These are phyloP conservation scores for Drechslerella dactyloides DNA, from an alignment of 2,329 filamentous ascomycete genomes.

Conservation along the genomic window DNA sequence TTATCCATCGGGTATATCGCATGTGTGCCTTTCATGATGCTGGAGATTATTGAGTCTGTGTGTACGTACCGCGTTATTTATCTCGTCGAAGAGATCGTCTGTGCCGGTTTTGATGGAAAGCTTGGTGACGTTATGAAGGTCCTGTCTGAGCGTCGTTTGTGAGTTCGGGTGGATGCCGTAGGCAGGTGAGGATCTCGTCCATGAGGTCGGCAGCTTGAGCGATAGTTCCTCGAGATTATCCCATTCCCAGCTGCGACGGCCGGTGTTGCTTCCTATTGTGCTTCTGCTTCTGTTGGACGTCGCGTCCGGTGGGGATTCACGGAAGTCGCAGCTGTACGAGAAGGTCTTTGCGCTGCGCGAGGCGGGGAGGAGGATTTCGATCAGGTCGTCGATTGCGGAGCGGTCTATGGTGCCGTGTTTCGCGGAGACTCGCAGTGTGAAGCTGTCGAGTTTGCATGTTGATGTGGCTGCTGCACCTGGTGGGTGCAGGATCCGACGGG, in stretches of 20 bases:
- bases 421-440: constrained; percentile 24
- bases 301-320: constrained; percentile 15
- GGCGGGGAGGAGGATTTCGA: constrained; percentile 11
- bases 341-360: constrained; percentile 33
- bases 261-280: no score
- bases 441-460: constrained; percentile 28
- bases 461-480: constrained; percentile 8
- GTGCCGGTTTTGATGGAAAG: constrained; percentile 1
- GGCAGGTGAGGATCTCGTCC: neutral
- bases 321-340: constrained; percentile 12
- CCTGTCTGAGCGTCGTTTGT: neutral
- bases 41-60: neutral
- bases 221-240: constrained; percentile 37
- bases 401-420: constrained; percentile 15
- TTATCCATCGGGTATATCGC: no score
- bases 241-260: constrained; percentile 32
- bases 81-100: constrained; percentile 3
- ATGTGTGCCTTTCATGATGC: no score
- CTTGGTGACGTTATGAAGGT: constrained; percentile 18
- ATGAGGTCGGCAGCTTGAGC: constrained; percentile 18
- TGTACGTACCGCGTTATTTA: constrained; percentile 5
- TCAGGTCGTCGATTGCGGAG: constrained; percentile 28
- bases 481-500: neutral
- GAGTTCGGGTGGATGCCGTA: neutral
- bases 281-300: no score